Base-by-base conservation (phyloP, 306 rosid species). In the Astragalus membranaceus region DNA sequence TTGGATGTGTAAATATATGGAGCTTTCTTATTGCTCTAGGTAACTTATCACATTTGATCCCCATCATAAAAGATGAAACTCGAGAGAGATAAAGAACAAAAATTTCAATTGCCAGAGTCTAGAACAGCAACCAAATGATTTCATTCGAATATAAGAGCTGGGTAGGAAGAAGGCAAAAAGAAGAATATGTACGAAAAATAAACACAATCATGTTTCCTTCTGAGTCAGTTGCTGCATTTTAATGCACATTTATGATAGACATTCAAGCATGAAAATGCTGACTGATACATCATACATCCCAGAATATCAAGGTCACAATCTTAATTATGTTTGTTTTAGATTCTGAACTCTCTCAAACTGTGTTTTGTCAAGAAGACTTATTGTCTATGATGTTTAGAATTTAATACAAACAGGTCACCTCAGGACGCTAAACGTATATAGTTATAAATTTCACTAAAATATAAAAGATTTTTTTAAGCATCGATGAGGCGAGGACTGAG, bases 1-100 rank as follows among this genome's bases (percentile, higher is more conserved):
- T 80, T 76, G 81, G 68, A 86, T 80, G 46, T 76, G 60, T 76
- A 78, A 69, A 23, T 80, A 78, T 15, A 82, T 76, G 35, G 88
- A 77, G 53, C 80, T 33, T n/a, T n/a, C n/a, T n/a, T n/a, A n/a
- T n/a, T n/a, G n/a, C n/a, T n/a, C n/a, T n/a, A n/a, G n/a, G n/a
- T n/a, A n/a, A n/a, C n/a, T n/a, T n/a, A n/a, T n/a, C n/a, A n/a
- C n/a, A n/a, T n/a, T n/a, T n/a, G n/a, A n/a, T n/a, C n/a, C n/a
- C n/a, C n/a, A n/a, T n/a, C n/a, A n/a, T n/a, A n/a, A n/a, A n/a
- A n/a, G n/a, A n/a, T n/a, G n/a, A 33, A 33, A 81, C 84, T 81
- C 37, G 44, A 6, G 41, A 75, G 26, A 74, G 51, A 51, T 35
- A 71, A 70, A 54, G 33, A 49, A 48, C 37, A 67, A 67, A 50